Percentiles rank a stretch among this genome's conserved stretches.
These are phyloP conservation scores for Lactarius quietus DNA, from an alignment of 768 basidiomycete species.

Conservation along the genomic window DNA sequence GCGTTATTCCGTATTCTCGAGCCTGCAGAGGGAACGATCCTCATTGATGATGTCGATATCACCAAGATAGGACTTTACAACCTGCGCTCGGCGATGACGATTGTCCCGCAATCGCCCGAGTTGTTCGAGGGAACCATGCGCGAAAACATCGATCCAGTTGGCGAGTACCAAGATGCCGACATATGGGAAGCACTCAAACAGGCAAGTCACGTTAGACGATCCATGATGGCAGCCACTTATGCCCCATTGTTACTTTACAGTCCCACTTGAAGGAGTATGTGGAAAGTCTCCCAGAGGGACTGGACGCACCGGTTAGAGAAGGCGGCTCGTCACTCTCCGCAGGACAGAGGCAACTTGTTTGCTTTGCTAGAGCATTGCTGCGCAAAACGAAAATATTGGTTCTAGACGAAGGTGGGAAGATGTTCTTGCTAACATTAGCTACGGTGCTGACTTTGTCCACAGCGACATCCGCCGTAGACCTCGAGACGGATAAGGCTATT, in stretches of 20 bases:
- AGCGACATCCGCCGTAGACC: slow-evolving; percentile 88
- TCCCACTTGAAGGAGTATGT: slow-evolving; percentile 67
- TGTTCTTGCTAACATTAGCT: slow-evolving; percentile 3
- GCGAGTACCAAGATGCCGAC: slow-evolving; percentile 66
- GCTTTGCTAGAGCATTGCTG: slow-evolving; percentile 82
- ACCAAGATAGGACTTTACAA: slow-evolving; percentile 72
- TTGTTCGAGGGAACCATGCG: slow-evolving; percentile 71
- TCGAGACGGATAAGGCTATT: slow-evolving; percentile 85
- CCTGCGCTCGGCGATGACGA: slow-evolving; percentile 72
- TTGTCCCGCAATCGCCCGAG: slow-evolving; percentile 35
- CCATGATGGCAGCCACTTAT: background rate
- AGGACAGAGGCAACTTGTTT: slow-evolving; percentile 85
- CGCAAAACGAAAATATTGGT: slow-evolving; percentile 86
- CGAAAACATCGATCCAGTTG: slow-evolving; percentile 88
- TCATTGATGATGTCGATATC: slow-evolving; percentile 75
- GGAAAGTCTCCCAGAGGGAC: slow-evolving; percentile 56
- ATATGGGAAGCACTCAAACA: slow-evolving; percentile 88
- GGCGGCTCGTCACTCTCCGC: slow-evolving; percentile 78
- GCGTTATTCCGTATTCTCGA: slow-evolving; percentile 79
- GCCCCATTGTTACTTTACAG: slow-evolving; percentile 32
- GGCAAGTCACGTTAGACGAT: slow-evolving; percentile 32
- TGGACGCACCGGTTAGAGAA: slow-evolving; percentile 73
- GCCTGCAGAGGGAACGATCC: slow-evolving; percentile 59
- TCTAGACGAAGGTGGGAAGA: slow-evolving; percentile 75
- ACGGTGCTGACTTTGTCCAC: slow-evolving; percentile 10